Base-by-base conservation (phyloP, 805 yeast species). In the Yarrowia keelungensis region DNA sequence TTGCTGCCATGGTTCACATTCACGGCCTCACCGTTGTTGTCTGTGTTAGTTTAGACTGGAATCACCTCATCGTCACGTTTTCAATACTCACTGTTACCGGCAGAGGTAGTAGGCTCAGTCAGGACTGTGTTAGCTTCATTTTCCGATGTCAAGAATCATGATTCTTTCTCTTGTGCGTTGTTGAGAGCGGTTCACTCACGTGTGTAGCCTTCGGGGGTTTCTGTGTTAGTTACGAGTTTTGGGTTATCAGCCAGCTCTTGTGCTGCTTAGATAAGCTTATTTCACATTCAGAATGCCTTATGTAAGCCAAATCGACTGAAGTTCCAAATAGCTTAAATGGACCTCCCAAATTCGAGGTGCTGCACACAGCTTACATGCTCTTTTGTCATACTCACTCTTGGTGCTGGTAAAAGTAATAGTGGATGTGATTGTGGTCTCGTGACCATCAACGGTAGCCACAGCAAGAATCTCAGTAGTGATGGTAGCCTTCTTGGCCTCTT, bases 331-430 rank as follows among this genome's bases (percentile, higher is more conserved):
- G 39, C 39, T 10, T 10, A 38, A 38, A 26, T 26, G 32, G 32
- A 26, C 32, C 32, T 26, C 32, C 32, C 32, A 26, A 26, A 26
- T 3, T 26, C 32, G 32, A 26, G 32, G 4, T 26, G 7, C 7
- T 19, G 1, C 19, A 19, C 19, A 26, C 7, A 26, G 32, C 32
- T 26, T 26, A 2, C 2, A 26, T 26, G 32, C 32, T 2, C 32
- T 3, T 2, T 41, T 41, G 15, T 15, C 7, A 19, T 35, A 53
- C 58, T 53, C 43, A 53, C 58, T 16, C 32, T 19, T 7, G 3
- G 58, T 53, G 19, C 58, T 53, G 43, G 43, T 38, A 12, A n/a
- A 53, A 2, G 58, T 53, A 12, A 53, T 53, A 1, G 58, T 53
- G 3, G 43, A 36, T 0, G 58, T 53, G 7, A 53, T 14, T 10